phyloP scores from a whole-genome alignment of 495 filamentous ascomycete species.

The Tuber aestivum region DNA sequence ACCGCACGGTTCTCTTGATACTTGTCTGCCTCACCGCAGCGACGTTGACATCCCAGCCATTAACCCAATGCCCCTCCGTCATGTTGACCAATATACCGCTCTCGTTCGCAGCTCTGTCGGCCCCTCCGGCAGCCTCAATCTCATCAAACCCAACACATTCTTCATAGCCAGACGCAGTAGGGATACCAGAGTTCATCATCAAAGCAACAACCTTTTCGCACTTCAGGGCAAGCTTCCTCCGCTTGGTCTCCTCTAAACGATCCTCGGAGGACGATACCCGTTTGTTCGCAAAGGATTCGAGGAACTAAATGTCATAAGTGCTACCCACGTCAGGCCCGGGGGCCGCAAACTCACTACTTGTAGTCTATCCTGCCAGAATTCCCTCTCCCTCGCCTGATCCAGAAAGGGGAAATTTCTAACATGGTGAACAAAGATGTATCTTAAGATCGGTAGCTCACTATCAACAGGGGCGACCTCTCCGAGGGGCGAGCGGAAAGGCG shows the following conservation, averaged over 20 bases:
- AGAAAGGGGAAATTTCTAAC: conserved; percentile 96
- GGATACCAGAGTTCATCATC: conserved; percentile 98
- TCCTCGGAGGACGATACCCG: conserved; percentile 96
- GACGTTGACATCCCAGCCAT: conserved; percentile 97
- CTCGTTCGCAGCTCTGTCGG: conserved; percentile 86
- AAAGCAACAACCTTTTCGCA: conserved; percentile 91
- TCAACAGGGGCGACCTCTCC: conserved; percentile 91
- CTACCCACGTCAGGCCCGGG: neutral
- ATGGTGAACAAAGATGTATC: conserved; percentile 98
- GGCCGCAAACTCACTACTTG: conserved; percentile 65
- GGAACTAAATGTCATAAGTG: conserved; percentile 56
- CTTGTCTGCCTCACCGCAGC: conserved; percentile 76
- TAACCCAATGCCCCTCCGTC: conserved; percentile 82
- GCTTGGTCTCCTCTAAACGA: conserved; percentile 89
- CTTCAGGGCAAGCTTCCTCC: conserved; percentile 84
- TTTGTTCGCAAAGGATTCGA: conserved; percentile 97
- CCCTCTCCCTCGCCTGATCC: conserved; percentile 91
- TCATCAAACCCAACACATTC: conserved; percentile 93
- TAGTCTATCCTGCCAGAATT: conserved; percentile 98
- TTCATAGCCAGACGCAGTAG: conserved; percentile 93
- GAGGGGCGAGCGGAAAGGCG: conserved; percentile 84
- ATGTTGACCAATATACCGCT: conserved; percentile 75
- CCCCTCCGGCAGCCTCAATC: conserved; percentile 65
- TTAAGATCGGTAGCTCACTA: conserved; percentile 84
- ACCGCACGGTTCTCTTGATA: conserved; percentile 77